Evolutionary conservation across 1,139 yeast species (phyloP).

Genomic region (Pichia kudriavzevii): DNA sequence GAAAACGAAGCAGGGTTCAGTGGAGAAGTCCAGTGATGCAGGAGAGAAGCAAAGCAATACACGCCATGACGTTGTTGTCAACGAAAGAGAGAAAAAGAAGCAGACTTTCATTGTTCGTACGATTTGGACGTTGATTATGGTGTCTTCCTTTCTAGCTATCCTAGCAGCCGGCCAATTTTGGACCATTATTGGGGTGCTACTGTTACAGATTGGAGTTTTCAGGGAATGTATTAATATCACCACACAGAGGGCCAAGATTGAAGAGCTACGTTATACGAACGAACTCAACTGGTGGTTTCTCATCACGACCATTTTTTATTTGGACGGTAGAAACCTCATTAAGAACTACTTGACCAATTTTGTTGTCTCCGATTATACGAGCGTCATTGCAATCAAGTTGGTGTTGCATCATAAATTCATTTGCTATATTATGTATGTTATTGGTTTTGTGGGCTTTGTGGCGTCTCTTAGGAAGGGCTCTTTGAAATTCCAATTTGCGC

Average conservation of each 20-base stretch:
- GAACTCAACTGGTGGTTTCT: constrained; percentile 87
- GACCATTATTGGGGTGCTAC: constrained; percentile 61
- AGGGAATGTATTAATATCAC: constrained; percentile 88
- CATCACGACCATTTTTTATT: constrained; percentile 74
- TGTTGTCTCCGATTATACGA: constrained; percentile 38
- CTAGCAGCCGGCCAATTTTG: constrained; percentile 86
- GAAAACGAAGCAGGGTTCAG: too few relatives aligned
- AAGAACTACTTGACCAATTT: constrained; percentile 44
- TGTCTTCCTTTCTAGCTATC: constrained; percentile 59
- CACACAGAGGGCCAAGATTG: constrained; percentile 74
- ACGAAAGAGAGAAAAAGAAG: constrained; percentile 57
- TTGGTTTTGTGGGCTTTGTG: constrained; percentile 88
- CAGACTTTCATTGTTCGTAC: constrained; percentile 84
- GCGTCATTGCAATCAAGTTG: constrained; percentile 29
- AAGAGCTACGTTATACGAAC: constrained; percentile 67
- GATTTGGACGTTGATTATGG: constrained; percentile 94
- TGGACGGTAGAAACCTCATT: constrained; percentile 81
- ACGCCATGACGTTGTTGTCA: constrained; percentile 20
- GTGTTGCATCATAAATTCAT: constrained; percentile 76
- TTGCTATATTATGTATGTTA: constrained; percentile 73
- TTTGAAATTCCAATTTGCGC: constrained; percentile 88
- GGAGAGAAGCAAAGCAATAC: too few relatives aligned
- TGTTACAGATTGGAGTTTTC: constrained; percentile 76
- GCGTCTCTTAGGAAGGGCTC: constrained; percentile 83
- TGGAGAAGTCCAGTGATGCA: too few relatives aligned